Evolutionary conservation across 2,329 filamentous ascomycete species (phyloP), one percentile per base, ranked within the genome.

Genomic region (Aspergillus vadensis): DNA sequence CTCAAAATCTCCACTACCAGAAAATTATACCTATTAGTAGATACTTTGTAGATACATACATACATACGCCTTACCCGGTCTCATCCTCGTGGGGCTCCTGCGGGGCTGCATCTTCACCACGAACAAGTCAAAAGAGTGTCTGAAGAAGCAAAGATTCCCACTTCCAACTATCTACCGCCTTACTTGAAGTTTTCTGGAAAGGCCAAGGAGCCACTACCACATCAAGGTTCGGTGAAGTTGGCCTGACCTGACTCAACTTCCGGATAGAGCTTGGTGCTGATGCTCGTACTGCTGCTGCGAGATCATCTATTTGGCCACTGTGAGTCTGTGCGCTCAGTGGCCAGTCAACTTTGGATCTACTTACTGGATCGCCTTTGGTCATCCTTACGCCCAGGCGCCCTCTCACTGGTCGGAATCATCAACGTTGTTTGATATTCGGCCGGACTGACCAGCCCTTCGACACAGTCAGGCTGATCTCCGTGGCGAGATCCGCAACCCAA

Each of bases 221-320:
- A 44, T 44, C 41, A 44, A 44, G 41, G 19, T 23, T 15, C 41
- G 41, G 41, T 44, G 41, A 44, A 14, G 21, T 23, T 27, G 23
- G 23, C 47, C 50, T 39, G 17, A 38, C 47, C 50, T 39, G 17
- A 38, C 50, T 38, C 23, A 19, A 19, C 21, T 14, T 36, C 39
- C 25, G 12, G 25, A 36, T 48, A 5, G 38, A 44, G n/a, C n/a
- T 21, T 44, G 52, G n/a, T 41, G 52, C 52, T 27, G 53, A 44
- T 47, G 53, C 38, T 19, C 38, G 30, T 32, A 39, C 21, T 23
- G 50, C 27, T 55, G 25, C 27, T 50, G 47, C 47, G 25, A 50
- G 47, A 50, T 50, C 47, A 50, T 50, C 47, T 27, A 32, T 19
- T 32, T 47, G 25, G 39, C 53, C 53, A 55, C 39, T 5, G 25